Base-by-base conservation (phyloP, 2,329 filamentous ascomycete species). In the Trichoderma citrinoviride region DNA sequence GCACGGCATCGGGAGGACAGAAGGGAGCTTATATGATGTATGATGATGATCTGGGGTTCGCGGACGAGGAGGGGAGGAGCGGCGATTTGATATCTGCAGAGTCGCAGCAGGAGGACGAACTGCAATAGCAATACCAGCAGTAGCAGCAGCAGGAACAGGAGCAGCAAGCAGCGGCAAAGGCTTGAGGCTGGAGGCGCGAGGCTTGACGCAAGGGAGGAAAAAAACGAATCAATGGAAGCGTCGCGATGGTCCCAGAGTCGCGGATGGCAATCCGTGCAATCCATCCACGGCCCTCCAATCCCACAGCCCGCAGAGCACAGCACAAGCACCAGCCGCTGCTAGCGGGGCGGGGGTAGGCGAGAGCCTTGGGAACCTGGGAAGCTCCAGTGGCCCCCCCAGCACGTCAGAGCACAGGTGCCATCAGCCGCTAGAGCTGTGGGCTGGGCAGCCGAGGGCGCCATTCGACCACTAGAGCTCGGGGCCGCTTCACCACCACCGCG, bases 381-480 rank as follows among this genome's bases (percentile, higher is more conserved):
- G 56, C 56, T 50, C n/a, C 33, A 60, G 56, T 50, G 56, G 56
- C 33, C 14, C 29, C 33, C 33, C 27, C 27, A 50, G 56, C 56
- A 60, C 56, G 56, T 60, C 56, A 60, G 43, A 41, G 44, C 5
- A 17, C 17, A 21, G n/a, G 7, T 17, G 8, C 40, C 23, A 29
- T 49, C 56, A 60, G 56, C 56, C 56, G 56, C 56, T 60, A 60
- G 44, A 41, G 44, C 33, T 25, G 43, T 41, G 21, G 44, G 29
- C 55, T 49, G 43, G 56, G 19, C 23, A 55, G 52, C 33, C 52
- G 52, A 41, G 40, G 52, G 29, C 43, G 56, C 44, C 27, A 50
- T 29, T 50, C 33, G 56, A 40, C 56, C 56, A 50, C 44, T 50
- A 60, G 41, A 50, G 17, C 44, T 60, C 29, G 43, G 56, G 56